A percentile compares a stretch with the other conserved stretches of the same genome.
phyloP scores from a whole-genome alignment of 192 early-diverging fungal genomes.

The Coemansia sp. region DNA sequence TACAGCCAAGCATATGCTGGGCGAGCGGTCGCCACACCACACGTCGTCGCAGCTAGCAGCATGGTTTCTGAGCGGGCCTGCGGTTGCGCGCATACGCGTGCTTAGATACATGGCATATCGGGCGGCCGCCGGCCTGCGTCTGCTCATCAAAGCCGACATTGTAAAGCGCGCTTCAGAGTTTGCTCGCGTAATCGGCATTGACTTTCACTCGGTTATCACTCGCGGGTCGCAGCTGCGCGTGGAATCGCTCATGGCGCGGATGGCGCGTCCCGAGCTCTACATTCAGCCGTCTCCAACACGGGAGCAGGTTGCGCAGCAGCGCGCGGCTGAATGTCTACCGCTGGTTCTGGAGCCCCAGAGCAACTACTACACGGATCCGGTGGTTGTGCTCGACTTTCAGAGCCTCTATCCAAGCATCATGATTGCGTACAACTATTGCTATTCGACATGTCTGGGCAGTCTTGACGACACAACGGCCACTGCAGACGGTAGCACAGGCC shows the following conservation, averaged over 20 bases:
- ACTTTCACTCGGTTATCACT: constrained; percentile 81
- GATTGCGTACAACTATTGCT: constrained; percentile 97
- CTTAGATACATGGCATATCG: constrained; percentile 69
- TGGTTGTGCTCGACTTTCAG: constrained; percentile 92
- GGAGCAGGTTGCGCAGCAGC: constrained; percentile 69
- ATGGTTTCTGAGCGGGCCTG: constrained; percentile 61
- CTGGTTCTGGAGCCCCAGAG: constrained; percentile 87
- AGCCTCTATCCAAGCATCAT: constrained; percentile 93
- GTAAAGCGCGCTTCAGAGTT: constrained; percentile 76
- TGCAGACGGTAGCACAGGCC: constrained; percentile 23
- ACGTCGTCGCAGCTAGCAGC: constrained; percentile 54
- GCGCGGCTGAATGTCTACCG: constrained; percentile 83
- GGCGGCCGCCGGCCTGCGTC: constrained; percentile 61
- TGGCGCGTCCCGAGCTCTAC: constrained; percentile 76
- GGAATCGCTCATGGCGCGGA: constrained; percentile 71
- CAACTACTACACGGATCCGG: constrained; percentile 77
- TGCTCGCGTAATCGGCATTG: constrained; percentile 88
- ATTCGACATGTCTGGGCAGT: constrained; percentile 83
- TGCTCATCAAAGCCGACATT: constrained; percentile 71
- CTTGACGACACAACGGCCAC: constrained; percentile 5
- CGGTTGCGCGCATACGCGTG: constrained; percentile 58
- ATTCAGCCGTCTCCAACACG: constrained; percentile 73
- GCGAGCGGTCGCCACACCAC: constrained; percentile 69
- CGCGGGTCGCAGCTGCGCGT: constrained; percentile 93
- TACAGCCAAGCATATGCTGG: constrained; percentile 66